Percentiles rank a stretch among this genome's conserved stretches.
Conservation (phyloP, 257 asterid genomes). For the Nicotiana attenuata region DNA sequence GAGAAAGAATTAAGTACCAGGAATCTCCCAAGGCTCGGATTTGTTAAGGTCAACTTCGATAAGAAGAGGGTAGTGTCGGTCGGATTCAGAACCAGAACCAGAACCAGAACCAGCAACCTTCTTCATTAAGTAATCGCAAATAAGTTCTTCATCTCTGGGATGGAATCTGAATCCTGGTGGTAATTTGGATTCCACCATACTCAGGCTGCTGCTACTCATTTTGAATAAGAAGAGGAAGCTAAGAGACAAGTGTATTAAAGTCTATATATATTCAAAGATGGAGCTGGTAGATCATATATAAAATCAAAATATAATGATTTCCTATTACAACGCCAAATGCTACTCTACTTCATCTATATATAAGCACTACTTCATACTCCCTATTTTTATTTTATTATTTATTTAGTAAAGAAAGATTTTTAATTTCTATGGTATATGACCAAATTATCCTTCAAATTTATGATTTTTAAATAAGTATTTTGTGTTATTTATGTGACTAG, state of each 20-base stretch:
- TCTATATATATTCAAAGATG: background rate
- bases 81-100: background rate
- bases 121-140: slow-evolving; percentile 75
- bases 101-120: slow-evolving; percentile 21
- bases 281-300: background rate
- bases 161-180: slow-evolving; percentile 93
- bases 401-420: background rate
- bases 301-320: background rate
- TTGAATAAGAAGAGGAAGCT: background rate
- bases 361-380: background rate
- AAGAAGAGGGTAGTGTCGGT: slow-evolving; percentile 41
- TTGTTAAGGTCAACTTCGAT: slow-evolving; percentile 80
- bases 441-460: no score
- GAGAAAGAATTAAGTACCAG: slow-evolving; percentile 33
- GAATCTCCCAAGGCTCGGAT: slow-evolving; percentile 96
- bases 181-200: slow-evolving; percentile 73
- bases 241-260: background rate
- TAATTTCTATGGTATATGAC: background rate
- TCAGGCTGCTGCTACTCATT: slow-evolving; percentile 52
- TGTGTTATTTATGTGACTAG: no score
- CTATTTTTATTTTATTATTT: background rate
- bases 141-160: slow-evolving; percentile 76
- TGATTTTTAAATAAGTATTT: no score
- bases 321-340: background rate
- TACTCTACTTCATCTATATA: background rate